Base-by-base conservation (phyloP, 1,284 basidiomycete genomes). In the Trichosporon ovoides region DNA sequence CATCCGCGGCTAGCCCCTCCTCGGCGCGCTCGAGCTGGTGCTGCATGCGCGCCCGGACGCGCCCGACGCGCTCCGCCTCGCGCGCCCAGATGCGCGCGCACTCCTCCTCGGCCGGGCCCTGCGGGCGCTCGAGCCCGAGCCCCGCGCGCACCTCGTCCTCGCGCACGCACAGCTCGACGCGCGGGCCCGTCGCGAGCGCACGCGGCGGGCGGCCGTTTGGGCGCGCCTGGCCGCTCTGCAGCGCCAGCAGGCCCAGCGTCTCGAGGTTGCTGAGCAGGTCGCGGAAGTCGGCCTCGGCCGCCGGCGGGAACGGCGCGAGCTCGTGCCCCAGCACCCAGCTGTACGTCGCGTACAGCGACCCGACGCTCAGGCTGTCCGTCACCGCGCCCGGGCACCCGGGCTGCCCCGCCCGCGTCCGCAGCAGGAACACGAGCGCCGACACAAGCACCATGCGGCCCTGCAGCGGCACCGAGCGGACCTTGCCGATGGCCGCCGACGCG, bases 381-480 rank as follows among this genome's bases (percentile, higher is more conserved):
- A 46, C 14, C 38, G 63, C 34, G 38, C 58, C 40, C 0, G 72
- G 68, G 53, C 65, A 72, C 5, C 70, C 70, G 4, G 70, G 58
- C n/a, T 74, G 62, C 12, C 71, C 72, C 2, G 61, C 60, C 31
- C 67, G 64, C 13, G 56, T 34, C 35, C 73, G 67, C 37, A 68
- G 38, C 35, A 69, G 53, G 59, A 66, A 73, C 36, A 77, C 60
- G 19, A 77, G 64, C 28, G 74, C 65, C 0, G 75, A 62, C 3
- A 76, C 68, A 3, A 77, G 64, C 7, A 77, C 75, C 70, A 76
- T 77, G 46, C 74, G 74, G 34, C 74, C 76, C 43, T 77, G 75
- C 6, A 77, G 62, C 20, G 69, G 72, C 3, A 77, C 72, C 2
- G 73, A 73, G 22, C 70, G 66, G 59, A 77, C 71, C 63, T 76